Evolutionary conservation across 1,284 basidiomycete genomes (phyloP), one percentile per base, ranked within the genome.

Genomic region (Leccinum pseudoinsigne): DNA sequence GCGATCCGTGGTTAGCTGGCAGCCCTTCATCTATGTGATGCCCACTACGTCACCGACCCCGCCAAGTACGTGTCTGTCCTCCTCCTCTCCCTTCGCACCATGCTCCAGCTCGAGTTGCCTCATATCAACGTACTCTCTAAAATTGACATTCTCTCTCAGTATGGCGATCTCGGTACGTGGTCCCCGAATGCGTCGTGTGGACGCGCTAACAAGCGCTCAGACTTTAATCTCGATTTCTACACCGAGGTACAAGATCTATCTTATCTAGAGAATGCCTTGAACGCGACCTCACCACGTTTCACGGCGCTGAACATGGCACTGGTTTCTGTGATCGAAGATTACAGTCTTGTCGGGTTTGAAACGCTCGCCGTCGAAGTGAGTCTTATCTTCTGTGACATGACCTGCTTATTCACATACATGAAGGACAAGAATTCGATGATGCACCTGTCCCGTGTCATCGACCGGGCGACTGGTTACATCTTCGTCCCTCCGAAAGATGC

Each of bases 121-220:
- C 97, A 98, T 75, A 82, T 99, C 78, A 99, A 99, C 72, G 97
- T 99, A 1, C 82, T 99, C 14, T 95, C 93, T 38, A 99, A 99
- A 78, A 85, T 99, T 60, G 97, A 99, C 78, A 80, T 98, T 23
- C 82, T 99, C 16, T 81, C 85, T 14, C 86, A 90, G 67, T 95
- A 95, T 68, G 95, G 94, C 16, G 92, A 97, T 65, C 83, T 97
- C 55, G 93, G 95, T 95, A 70, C 4, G 70, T 51, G 9, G 2
- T 10, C 36, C 42, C 10, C 7, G 3, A 51, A 2, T 21, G n/a
- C 51, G n/a, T 5, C n/a, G n/a, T 2, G n/a, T 26, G 31, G 14
- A n/a, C 21, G 3, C 21, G 9, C 58, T 62, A 8, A 74, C 36
- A 21, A 31, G 59, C 53, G 57, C 21, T 62, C 69, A 97, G 95